Evolutionary conservation across 2,329 filamentous ascomycete species (phyloP).

Genomic region (Hortaea sp.): DNA sequence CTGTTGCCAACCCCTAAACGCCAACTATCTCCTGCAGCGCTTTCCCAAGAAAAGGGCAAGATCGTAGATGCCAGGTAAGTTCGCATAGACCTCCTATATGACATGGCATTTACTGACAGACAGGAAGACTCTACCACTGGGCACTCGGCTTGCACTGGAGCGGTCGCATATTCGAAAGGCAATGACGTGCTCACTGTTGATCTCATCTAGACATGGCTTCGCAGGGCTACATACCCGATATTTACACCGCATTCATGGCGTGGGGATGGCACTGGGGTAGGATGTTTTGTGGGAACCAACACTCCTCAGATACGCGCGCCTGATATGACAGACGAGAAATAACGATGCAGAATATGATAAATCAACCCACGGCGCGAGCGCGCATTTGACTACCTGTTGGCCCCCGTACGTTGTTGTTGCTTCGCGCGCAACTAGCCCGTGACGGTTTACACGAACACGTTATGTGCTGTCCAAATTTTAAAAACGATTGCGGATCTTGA

Average conservation of each 20-base stretch:
- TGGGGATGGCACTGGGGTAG: constrained; percentile 21
- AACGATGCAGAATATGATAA: no score
- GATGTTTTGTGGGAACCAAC: constrained; percentile 1
- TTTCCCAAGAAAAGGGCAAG: constrained; percentile 37
- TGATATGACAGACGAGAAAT: no score
- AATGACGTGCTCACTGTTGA: constrained; percentile 13
- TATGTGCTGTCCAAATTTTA: no score
- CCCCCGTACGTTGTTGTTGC: no score
- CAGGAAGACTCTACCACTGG: constrained; percentile 48
- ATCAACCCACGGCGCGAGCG: no score
- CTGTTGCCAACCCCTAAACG: background rate
- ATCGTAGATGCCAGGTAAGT: constrained; percentile 40
- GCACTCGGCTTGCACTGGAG: constrained; percentile 45
- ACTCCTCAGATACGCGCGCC: no score
- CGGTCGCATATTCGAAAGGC: constrained; percentile 18
- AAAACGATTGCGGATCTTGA: no score
- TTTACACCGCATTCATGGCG: constrained; percentile 24
- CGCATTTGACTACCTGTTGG: no score
- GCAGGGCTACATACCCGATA: constrained; percentile 21
- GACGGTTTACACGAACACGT: no score
- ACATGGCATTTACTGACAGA: constrained; percentile 2
- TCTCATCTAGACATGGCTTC: constrained; percentile 15
- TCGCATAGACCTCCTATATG: background rate
- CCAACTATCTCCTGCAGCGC: constrained; percentile 11
- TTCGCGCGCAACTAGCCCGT: no score